Evolutionary conservation across 2,329 filamentous ascomycete species (phyloP), one percentile per base, ranked within the genome.

Genomic region (Bipolaris sorokiniana): DNA sequence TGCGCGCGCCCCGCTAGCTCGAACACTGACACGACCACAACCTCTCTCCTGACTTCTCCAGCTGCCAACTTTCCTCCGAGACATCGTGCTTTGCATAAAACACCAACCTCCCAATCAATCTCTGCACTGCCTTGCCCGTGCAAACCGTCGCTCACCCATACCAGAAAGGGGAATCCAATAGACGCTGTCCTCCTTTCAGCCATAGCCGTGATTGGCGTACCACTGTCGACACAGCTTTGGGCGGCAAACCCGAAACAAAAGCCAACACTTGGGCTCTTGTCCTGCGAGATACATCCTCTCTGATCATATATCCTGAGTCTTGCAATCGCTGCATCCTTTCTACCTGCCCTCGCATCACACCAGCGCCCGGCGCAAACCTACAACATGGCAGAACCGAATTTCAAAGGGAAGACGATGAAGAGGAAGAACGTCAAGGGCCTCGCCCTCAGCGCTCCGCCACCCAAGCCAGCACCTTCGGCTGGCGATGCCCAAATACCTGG

Each of bases 351-450:
- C 58, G 52, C 22, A 53, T 38, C 38, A 51, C 54, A 49, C 54
- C 45, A 38, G 65, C 64, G 55, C 56, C 60, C 50, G 57, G 63
- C 57, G 63, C 61, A 59, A 55, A 58, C 59, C 63, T 48, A 48
- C 62, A 65, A 59, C 66, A 87, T 87, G 83, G 81, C 83, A 63
- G 85, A 88, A 73, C 70, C 70, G 33, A 78, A 80, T 52, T 87
- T 88, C 78, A 84, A 87, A 76, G 81, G 84, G 55, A 82, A 85
- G 75, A 96, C 95, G 61, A 90, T 99, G 88, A 98, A 97, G 88
- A 90, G 94, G 84, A 97, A 98, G 86, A 99, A 99, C 77, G 90
- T 96, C 78, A 98, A 98, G 82, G 94, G 93, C 36, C 88, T 99
- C 48, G 93, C 92, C 66, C 83, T 99, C 74, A 93, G 87, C 71